Conservation (phyloP, 352 stramenopile genomes). For the Plasmopara viticola region DNA sequence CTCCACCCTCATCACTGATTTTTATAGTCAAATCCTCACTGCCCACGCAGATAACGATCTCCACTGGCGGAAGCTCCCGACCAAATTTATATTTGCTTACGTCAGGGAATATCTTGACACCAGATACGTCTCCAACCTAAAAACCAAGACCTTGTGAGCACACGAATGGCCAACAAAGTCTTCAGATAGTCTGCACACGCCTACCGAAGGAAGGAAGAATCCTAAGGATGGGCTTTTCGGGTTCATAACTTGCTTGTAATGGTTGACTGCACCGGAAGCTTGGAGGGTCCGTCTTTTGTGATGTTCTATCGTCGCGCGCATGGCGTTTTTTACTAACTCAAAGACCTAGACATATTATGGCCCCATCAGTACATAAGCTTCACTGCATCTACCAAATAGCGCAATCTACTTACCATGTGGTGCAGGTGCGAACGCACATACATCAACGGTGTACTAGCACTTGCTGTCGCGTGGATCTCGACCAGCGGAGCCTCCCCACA, state of each 20-base stretch:
- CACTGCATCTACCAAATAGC: too few relatives aligned
- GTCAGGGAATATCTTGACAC: slow-evolving; percentile 73
- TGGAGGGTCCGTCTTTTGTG: slow-evolving; percentile 72
- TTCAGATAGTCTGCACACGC: background rate
- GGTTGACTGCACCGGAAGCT: slow-evolving; percentile 34
- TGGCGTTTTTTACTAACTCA: slow-evolving; percentile 98
- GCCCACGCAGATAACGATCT: slow-evolving; percentile 97
- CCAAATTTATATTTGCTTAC: slow-evolving; percentile 57
- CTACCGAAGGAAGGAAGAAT: slow-evolving; percentile 67
- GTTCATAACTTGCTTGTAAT: slow-evolving; percentile 65
- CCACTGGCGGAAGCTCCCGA: slow-evolving; percentile 85
- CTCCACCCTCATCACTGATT: slow-evolving; percentile 96
- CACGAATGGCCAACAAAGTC: background rate
- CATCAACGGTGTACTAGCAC: slow-evolving; percentile 56
- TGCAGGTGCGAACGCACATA: slow-evolving; percentile 80
- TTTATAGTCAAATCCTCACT: slow-evolving; percentile 96
- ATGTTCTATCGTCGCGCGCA: slow-evolving; percentile 95
- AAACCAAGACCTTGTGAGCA: background rate
- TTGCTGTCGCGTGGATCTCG: slow-evolving; percentile 47
- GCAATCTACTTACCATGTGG: slow-evolving; percentile 47
- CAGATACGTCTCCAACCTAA: slow-evolving; percentile 44
- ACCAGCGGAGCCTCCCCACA: slow-evolving; percentile 48
- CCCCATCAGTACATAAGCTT: too few relatives aligned
- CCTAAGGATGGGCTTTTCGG: slow-evolving; percentile 50
- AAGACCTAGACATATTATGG: slow-evolving; percentile 55